phyloP scores from a whole-genome alignment of 106 monocot genomes.

The Chionographis japonica region DNA sequence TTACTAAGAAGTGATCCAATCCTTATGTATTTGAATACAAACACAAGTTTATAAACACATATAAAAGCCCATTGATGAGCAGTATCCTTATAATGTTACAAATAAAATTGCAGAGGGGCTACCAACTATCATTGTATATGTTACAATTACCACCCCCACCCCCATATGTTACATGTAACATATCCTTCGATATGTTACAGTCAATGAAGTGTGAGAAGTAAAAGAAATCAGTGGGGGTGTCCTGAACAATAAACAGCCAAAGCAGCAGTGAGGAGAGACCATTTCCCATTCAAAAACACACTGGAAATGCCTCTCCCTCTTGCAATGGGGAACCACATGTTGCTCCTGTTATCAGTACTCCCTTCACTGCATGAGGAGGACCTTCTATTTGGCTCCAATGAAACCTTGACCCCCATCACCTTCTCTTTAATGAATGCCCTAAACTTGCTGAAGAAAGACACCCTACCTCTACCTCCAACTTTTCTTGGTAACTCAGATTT shows the following conservation, averaged over 20 bases:
- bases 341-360: not conserved
- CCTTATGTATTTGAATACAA: no score
- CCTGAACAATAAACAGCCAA: constrained; percentile 26
- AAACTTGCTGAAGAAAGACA: constrained; percentile 42
- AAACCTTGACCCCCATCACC: constrained; percentile 13
- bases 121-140: no score
- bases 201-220: no score
- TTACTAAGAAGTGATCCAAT: no score
- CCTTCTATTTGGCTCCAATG: constrained; percentile 15
- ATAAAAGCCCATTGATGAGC: no score
- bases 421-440: constrained; percentile 33
- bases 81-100: no score
- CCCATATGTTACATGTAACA: no score
- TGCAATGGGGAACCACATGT: constrained; percentile 21
- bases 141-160: no score
- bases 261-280: constrained; percentile 32
- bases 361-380: constrained; percentile 8
- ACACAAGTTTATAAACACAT: no score
- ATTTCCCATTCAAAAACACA: constrained; percentile 38
- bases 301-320: constrained; percentile 29
- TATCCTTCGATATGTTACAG: no score
- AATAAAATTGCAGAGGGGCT: no score
- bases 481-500: constrained; percentile 4
- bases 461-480: constrained; percentile 9
- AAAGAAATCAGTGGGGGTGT: not conserved